Evolutionary conservation across 331 rosid genomes (phyloP).

Genomic region (Acacia pycnantha): DNA sequence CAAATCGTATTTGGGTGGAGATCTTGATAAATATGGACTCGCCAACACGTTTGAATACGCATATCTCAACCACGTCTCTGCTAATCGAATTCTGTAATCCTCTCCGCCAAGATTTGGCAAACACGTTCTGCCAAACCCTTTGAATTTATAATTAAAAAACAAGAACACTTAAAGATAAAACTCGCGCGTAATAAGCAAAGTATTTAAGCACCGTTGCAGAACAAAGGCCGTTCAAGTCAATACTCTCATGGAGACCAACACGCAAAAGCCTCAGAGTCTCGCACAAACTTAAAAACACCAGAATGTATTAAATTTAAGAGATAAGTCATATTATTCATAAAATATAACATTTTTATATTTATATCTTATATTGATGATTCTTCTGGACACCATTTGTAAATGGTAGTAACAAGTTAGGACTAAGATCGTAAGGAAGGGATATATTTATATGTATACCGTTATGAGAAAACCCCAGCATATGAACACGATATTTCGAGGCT

Average conservation of each 20-base stretch:
- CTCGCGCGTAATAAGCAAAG: not conserved
- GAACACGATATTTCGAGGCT: too few relatives aligned
- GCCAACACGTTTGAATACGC: not conserved
- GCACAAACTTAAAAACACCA: not conserved
- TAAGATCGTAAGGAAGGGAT: too few relatives aligned
- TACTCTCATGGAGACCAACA: not conserved
- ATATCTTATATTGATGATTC: too few relatives aligned
- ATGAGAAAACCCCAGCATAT: too few relatives aligned
- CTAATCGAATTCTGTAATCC: not conserved
- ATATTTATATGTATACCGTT: too few relatives aligned
- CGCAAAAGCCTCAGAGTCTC: not conserved
- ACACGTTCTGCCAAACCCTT: not conserved
- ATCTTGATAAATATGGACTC: not conserved
- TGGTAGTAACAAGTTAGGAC: not conserved
- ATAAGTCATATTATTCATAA: too few relatives aligned
- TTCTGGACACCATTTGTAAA: not conserved
- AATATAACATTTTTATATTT: too few relatives aligned
- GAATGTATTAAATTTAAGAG: too few relatives aligned
- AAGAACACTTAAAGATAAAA: not conserved
- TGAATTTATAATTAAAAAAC: not conserved
- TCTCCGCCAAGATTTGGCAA: not conserved
- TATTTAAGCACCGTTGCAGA: not conserved
- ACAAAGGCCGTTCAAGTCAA: not conserved
- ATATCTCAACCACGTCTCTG: not conserved
- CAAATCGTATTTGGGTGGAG: not conserved